Evolutionary conservation across 2,329 filamentous ascomycete species (phyloP), one percentile per base, ranked within the genome.

Genomic region (Fusarium fujikuroi): DNA sequence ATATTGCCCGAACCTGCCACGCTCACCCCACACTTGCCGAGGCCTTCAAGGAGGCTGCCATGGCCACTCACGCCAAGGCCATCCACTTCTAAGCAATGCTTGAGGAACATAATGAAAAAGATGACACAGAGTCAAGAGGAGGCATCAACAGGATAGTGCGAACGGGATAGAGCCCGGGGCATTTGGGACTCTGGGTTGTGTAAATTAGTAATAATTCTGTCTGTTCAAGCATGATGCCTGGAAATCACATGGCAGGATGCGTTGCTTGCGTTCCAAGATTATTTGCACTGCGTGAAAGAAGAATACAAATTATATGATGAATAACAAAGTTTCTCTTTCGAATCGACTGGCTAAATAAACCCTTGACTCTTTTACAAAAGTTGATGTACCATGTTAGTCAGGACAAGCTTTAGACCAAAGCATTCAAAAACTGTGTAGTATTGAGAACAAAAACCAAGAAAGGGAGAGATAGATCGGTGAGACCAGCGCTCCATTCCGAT

Each of bases 41-140:
- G 87, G 96, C 96, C 49, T 98, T 99, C 90, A 99, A 99, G 89
- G 96, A 99, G 90, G 96, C 96, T 80, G 96, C 96, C 77, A 98
- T 99, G 96, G 93, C 94, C 72, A 98, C 95, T 57, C 95, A 97
- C 87, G 90, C 92, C 80, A 96, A 97, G 88, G 92, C 96, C 76
- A 97, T 99, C 83, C 96, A 99, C 87, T 97, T 93, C 85, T 99
- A 93, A 81, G 63, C 66, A 42, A 57, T 43, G 39, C 21, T 57
- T 47, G 42, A 52, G 36, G 58, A 69, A 63, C 52, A 70, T 69
- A 74, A 74, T 37, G 57, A 49, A 57, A 75, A 74, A 54, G 54
- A 60, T 49, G 59, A 70, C 66, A 73, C 61, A 71, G 68, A 62
- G 72, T 67, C 75, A 70, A 68, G 63, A 69, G 66, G 71, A 70